These are phyloP conservation scores for Geum urbanum DNA, from an alignment of 306 rosid species.

Conservation along the genomic window DNA sequence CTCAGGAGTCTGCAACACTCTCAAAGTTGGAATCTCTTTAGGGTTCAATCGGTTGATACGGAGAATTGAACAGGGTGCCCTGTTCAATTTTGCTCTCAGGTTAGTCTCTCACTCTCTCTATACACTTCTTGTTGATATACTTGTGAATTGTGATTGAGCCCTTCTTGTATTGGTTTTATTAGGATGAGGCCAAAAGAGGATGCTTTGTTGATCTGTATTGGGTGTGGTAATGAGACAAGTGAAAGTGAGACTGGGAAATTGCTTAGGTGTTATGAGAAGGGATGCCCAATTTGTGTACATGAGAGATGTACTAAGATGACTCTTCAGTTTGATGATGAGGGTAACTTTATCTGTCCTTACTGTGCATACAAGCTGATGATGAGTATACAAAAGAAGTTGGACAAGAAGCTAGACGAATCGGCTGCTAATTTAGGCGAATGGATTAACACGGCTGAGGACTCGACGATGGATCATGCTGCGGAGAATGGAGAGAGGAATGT, in stretches of 20 bases:
- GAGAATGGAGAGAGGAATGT: background rate
- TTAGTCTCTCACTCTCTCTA: background rate
- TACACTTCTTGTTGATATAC: background rate
- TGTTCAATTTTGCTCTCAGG: background rate
- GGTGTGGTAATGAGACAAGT: background rate
- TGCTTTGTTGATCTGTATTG: background rate
- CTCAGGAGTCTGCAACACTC: too few relatives aligned
- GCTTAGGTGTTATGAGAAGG: background rate
- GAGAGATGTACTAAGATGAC: background rate
- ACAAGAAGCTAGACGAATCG: background rate
- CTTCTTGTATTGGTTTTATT: background rate
- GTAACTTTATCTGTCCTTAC: background rate
- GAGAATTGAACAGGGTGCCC: background rate
- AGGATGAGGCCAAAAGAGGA: background rate
- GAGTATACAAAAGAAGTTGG: background rate
- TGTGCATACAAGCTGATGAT: background rate
- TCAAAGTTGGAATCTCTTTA: background rate
- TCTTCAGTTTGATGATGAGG: background rate
- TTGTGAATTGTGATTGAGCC: background rate
- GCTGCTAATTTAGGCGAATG: background rate
- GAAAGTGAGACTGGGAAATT: background rate
- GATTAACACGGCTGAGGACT: background rate
- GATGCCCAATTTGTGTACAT: background rate
- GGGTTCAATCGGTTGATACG: conserved; percentile 1
- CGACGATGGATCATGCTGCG: background rate